A percentile compares a stretch with the other conserved stretches of the same genome.
Conservation (phyloP, 139 green algal genomes). For the Tetradesmus lagerheimii region DNA sequence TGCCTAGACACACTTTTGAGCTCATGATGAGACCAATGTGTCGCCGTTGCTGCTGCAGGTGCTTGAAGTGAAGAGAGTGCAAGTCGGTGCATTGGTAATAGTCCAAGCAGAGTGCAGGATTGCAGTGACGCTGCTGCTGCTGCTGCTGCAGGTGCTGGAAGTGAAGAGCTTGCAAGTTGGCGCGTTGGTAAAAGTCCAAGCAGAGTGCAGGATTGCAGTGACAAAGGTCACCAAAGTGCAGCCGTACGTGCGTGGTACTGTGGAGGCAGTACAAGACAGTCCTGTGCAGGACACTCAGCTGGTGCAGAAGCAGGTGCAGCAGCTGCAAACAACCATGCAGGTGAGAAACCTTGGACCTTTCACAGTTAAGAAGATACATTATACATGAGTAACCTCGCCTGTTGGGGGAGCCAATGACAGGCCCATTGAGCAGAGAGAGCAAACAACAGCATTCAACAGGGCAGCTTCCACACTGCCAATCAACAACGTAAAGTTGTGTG, state of each 20-base stretch:
- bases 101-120: too few relatives aligned
- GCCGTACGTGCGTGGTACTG: conserved; percentile 1
- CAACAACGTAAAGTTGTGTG: too few relatives aligned
- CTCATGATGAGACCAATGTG: too few relatives aligned
- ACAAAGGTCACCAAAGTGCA: background rate
- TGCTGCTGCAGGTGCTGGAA: conserved; percentile 32
- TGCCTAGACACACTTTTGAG: too few relatives aligned
- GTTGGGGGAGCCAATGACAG: too few relatives aligned
- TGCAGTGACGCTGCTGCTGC: background rate
- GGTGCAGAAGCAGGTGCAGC: conserved; percentile 1
- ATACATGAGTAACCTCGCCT: too few relatives aligned
- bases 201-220: conserved; percentile 29
- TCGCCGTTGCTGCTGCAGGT: conserved; percentile 18
- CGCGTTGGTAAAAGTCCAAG: conserved; percentile 33
- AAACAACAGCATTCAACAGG: too few relatives aligned
- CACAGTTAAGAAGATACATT: background rate
- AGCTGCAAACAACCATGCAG: conserved; percentile 2
- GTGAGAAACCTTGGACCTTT: background rate
- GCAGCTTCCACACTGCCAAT: too few relatives aligned
- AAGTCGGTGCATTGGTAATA: too few relatives aligned
- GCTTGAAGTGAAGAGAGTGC: too few relatives aligned
- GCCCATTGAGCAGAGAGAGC: too few relatives aligned
- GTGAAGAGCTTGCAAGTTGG: conserved; percentile 33
- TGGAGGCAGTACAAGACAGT: conserved; percentile 13
- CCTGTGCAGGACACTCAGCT: background rate